Percentiles rank a stretch among this genome's conserved stretches.
phyloP scores from a whole-genome alignment of 495 filamentous ascomycete species.

The Penicillium atrosanguineum region DNA sequence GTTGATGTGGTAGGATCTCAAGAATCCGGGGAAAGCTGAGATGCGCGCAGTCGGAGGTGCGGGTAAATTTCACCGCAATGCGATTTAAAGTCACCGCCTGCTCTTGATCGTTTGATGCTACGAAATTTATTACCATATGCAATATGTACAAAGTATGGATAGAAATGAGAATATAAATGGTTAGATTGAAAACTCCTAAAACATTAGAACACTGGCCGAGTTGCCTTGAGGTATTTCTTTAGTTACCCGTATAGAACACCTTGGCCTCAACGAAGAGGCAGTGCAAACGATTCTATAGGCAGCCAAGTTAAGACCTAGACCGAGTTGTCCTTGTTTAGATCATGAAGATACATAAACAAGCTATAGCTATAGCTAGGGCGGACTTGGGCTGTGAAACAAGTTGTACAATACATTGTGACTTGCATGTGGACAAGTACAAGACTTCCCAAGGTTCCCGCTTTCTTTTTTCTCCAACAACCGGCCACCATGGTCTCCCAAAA shows the following conservation, averaged over 20 bases:
- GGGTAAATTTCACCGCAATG: slow-evolving; percentile 2
- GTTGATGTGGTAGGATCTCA: slow-evolving; percentile 1
- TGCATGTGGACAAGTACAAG: slow-evolving; percentile 4
- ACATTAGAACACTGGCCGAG: neutral
- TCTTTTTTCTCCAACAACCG: slow-evolving; percentile 1
- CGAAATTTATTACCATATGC: too few species aligned
- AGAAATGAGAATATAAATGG: neutral
- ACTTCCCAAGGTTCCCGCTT: neutral
- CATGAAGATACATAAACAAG: too few species aligned
- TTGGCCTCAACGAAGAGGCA: slow-evolving; percentile 8
- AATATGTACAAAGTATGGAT: too few species aligned
- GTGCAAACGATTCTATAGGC: neutral
- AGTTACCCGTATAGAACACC: neutral
- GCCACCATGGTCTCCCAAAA: slow-evolving; percentile 51
- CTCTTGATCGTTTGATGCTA: neutral
- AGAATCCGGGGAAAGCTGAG: slow-evolving; percentile 28
- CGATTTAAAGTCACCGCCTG: neutral
- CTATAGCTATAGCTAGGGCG: neutral
- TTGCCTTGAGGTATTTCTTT: neutral
- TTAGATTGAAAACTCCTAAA: too few species aligned
- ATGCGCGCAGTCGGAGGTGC: slow-evolving; percentile 7
- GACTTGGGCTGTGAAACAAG: neutral
- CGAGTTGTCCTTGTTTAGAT: neutral
- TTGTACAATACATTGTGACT: neutral
- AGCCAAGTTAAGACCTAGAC: neutral